Percentiles rank a stretch among this genome's conserved stretches.
Conservation (phyloP, 768 basidiomycete species). For the Hygrocybe coccinea region DNA sequence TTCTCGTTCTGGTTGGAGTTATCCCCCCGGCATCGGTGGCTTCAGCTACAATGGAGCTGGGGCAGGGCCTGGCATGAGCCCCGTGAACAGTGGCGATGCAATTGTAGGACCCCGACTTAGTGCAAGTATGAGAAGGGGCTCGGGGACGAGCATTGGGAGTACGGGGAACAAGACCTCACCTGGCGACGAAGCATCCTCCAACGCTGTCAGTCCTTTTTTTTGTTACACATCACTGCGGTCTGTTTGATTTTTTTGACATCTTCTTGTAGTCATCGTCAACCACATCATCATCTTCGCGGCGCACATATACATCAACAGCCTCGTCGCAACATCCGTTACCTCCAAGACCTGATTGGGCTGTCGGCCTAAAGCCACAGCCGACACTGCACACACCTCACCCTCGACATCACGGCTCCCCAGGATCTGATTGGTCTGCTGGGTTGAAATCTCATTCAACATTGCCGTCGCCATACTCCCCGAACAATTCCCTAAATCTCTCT, state of each 20-base stretch:
- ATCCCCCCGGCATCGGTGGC: slow-evolving; percentile 56
- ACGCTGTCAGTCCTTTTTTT: slow-evolving; percentile 52
- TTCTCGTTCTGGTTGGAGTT: slow-evolving; percentile 60
- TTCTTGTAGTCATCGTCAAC: slow-evolving; percentile 61
- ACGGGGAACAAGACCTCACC: slow-evolving; percentile 48
- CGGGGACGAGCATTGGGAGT: slow-evolving; percentile 41
- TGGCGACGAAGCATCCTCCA: slow-evolving; percentile 73
- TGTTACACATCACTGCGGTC: slow-evolving; percentile 5
- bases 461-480: slow-evolving; percentile 16
- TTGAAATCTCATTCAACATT: slow-evolving; percentile 18
- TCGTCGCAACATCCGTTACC: slow-evolving; percentile 77
- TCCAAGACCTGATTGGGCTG: slow-evolving; percentile 83
- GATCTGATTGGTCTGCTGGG: neutral
- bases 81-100: slow-evolving; percentile 34
- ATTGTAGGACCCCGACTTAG: slow-evolving; percentile 64
- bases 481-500: slow-evolving; percentile 38
- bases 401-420: slow-evolving; percentile 46
- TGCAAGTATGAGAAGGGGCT: slow-evolving; percentile 43
- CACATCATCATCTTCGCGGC: slow-evolving; percentile 74
- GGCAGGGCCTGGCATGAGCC: slow-evolving; percentile 9
- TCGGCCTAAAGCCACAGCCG: slow-evolving; percentile 73
- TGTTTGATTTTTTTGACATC: slow-evolving; percentile 9
- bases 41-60: slow-evolving; percentile 37
- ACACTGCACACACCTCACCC: slow-evolving; percentile 49
- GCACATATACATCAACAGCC: slow-evolving; percentile 68